Base-by-base conservation (phyloP, 371 early-diverging fungal species). In the Mucor ambiguus region DNA sequence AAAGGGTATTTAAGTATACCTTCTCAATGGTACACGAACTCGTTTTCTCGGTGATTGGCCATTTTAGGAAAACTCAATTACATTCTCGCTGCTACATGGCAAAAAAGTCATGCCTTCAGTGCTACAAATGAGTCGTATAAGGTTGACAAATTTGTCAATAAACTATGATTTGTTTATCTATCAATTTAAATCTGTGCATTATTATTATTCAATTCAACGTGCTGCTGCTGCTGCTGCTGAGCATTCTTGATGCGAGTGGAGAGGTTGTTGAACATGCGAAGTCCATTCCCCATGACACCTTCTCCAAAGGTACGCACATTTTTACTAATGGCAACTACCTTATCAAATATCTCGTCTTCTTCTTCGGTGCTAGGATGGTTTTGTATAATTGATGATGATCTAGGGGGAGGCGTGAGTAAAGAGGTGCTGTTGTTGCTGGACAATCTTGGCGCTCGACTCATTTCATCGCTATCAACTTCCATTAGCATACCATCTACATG, bases 221-320 rank as follows among this genome's bases (percentile, higher is more conserved):
- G 30, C 33, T 56, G 56, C 20, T 56, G 55, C 28, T 55, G 55
- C 20, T 56, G 60, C 30, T 43, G 44, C 10, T 60, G 49, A 11
- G 62, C 33, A 30, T 69, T 69, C 30, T 71, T 70, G 11, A 80
- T 69, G 37, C 74, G 67, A 10, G 70, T 73, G 0, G 76, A 71
- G n/a, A 77, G 29, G 38, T 77, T 75, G 63, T 70, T 78, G 20
- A 81, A 70, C 52, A 78, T 63, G 6, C 77, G 75, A 18, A 77
- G 24, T 9, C 77, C 73, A 62, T 68, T 75, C 7, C 72, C 76
- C 66, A 80, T 67, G 14, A 77, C 66, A 24, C 72, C 76, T 38
- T 75, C 77, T 11, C 75, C 61, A 62, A 75, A 70, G 4, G 57
- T 71, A 35, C 75, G 76, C 18, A 78, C 63, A 37, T 73, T 76